These are phyloP conservation scores for Myotisia sp. DNA, from an alignment of 2,329 filamentous ascomycete species.

Conservation along the genomic window DNA sequence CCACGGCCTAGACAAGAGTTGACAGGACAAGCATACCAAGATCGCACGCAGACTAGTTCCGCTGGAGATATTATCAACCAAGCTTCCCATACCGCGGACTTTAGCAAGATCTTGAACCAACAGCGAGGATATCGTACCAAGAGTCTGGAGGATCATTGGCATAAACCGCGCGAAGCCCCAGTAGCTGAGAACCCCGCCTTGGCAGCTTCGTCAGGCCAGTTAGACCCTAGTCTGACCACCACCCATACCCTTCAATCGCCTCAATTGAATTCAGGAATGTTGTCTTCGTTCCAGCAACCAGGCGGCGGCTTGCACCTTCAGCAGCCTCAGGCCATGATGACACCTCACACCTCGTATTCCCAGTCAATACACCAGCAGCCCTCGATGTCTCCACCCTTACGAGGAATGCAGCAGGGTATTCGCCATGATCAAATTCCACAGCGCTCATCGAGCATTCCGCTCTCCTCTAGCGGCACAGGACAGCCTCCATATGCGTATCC, in stretches of 20 bases:
- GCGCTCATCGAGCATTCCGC: slow-evolving; percentile 47
- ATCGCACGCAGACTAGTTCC: slow-evolving; percentile 63
- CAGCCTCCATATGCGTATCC: slow-evolving; percentile 39
- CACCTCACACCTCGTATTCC: slow-evolving; percentile 48
- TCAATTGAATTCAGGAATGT: slow-evolving; percentile 23
- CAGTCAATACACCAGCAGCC: slow-evolving; percentile 58
- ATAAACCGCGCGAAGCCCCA: slow-evolving; percentile 66
- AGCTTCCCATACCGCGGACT: slow-evolving; percentile 77
- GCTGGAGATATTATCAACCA: slow-evolving; percentile 71
- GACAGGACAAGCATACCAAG: slow-evolving; percentile 73
- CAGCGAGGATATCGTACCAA: slow-evolving; percentile 66
- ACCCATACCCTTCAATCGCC: slow-evolving; percentile 28
- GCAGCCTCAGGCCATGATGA: slow-evolving; percentile 29
- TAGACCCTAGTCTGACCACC: slow-evolving; percentile 11
- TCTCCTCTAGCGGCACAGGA: slow-evolving; percentile 38
- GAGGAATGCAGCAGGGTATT: slow-evolving; percentile 50
- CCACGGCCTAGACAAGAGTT: slow-evolving; percentile 81
- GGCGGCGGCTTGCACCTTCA: slow-evolving; percentile 31
- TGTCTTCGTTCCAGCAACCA: slow-evolving; percentile 22
- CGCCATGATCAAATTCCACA: slow-evolving; percentile 50
- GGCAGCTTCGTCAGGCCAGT: slow-evolving; percentile 22
- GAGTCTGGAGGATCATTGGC: slow-evolving; percentile 70
- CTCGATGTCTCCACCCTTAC: slow-evolving; percentile 56
- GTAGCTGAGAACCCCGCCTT: slow-evolving; percentile 30
- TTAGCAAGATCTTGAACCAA: slow-evolving; percentile 69